A percentile compares a stretch with the other conserved stretches of the same genome.
These are phyloP conservation scores for Aspergillus sp. DNA, from an alignment of 2,329 filamentous ascomycete genomes.

Conservation along the genomic window DNA sequence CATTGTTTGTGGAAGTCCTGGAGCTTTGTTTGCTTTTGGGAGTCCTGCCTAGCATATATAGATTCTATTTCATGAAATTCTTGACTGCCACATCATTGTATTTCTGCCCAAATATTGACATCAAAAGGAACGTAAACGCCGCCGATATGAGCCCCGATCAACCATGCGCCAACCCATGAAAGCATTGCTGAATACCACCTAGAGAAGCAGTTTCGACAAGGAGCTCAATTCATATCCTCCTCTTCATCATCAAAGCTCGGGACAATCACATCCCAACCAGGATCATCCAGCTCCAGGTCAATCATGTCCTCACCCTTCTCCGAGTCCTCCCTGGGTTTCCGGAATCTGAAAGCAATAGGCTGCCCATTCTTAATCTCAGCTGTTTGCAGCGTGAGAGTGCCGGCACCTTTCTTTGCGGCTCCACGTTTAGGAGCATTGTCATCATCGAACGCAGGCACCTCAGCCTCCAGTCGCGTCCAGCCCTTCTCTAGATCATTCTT, in stretches of 20 bases:
- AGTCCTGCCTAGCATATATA: not conserved
- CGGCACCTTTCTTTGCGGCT: conserved; percentile 30
- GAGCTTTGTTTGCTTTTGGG: too few relatives aligned
- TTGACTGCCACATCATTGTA: not conserved
- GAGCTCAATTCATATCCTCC: conserved; percentile 18
- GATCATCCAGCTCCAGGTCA: conserved; percentile 34
- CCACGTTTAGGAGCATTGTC: conserved; percentile 29
- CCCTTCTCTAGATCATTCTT: conserved; percentile 52
- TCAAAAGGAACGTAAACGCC: not conserved
- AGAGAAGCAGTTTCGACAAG: not conserved
- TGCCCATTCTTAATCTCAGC: conserved; percentile 35
- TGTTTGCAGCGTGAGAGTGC: conserved; percentile 28
- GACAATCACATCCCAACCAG: conserved; percentile 41
- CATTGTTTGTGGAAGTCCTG: too few relatives aligned
- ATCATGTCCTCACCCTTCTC: conserved; percentile 21
- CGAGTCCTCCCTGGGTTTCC: conserved; percentile 18
- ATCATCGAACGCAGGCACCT: conserved; percentile 29
- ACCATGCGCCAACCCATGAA: not conserved
- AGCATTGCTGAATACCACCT: not conserved
- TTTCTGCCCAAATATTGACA: not conserved
- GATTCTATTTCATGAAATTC: not conserved
- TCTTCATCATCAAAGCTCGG: conserved; percentile 40
- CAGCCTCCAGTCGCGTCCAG: conserved; percentile 48
- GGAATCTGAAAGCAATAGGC: conserved; percentile 40
- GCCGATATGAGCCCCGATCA: not conserved